Evolutionary conservation across 108 stramenopile species (phyloP).

Genomic region (Mediolabrus comicus): DNA sequence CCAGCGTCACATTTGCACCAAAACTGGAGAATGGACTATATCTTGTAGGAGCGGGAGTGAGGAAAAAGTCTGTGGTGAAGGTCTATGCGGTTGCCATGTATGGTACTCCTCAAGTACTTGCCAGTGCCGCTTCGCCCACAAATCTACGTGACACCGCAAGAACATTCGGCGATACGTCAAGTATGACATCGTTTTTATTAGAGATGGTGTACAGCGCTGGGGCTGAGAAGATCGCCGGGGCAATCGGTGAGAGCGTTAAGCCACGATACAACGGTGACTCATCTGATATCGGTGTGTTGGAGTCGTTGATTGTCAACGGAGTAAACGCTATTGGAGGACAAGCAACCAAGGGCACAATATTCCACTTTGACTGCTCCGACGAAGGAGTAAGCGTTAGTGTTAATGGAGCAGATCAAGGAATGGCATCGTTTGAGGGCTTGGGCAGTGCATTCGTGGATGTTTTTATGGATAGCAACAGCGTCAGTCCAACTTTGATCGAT

Average conservation of each 20-base stretch:
- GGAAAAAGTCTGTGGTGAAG: constrained; percentile 81
- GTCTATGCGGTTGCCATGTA: constrained; percentile 87
- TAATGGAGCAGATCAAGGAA: constrained; percentile 64
- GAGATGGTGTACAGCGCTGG: constrained; percentile 86
- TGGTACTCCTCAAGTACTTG: constrained; percentile 42
- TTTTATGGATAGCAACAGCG: constrained; percentile 78
- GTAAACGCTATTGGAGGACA: constrained; percentile 66
- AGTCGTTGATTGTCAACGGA: constrained; percentile 46
- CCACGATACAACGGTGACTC: constrained; percentile 41
- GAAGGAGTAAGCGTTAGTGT: constrained; percentile 66
- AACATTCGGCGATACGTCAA: constrained; percentile 21
- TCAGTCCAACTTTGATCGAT: constrained; percentile 60
- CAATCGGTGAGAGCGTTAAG: constrained; percentile 76
- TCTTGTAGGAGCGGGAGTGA: constrained; percentile 66
- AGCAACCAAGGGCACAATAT: constrained; percentile 48
- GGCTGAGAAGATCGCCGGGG: constrained; percentile 83
- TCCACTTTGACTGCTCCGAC: constrained; percentile 68
- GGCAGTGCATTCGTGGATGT: constrained; percentile 59
- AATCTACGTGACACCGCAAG: constrained; percentile 54
- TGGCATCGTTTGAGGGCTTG: constrained; percentile 58
- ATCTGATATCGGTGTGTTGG: constrained; percentile 47
- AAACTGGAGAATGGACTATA: constrained; percentile 6
- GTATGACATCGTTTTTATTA: constrained; percentile 52
- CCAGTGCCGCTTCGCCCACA: constrained; percentile 34
- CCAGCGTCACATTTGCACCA: constrained; percentile 4